A percentile compares a stretch with the other conserved stretches of the same genome.
phyloP scores from a whole-genome alignment of 129 eudicot species.

The Tagetes erecta region DNA sequence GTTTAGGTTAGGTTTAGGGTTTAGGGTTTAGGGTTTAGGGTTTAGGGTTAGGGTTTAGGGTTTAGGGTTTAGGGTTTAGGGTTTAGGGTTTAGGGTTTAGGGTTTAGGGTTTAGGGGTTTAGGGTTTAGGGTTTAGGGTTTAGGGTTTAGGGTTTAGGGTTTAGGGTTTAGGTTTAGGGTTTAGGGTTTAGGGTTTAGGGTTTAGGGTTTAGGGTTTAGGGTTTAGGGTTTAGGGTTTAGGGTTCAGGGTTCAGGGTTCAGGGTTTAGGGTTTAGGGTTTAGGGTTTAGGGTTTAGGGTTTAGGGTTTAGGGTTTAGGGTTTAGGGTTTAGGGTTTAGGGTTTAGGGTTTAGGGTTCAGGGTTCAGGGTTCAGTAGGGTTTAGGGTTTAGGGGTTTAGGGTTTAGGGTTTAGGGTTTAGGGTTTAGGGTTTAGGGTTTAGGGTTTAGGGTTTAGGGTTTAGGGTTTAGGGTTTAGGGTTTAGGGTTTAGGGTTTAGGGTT shows the following conservation, averaged over 20 bases:
- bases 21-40: slow-evolving; percentile 8
- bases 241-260: not conserved
- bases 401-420: slow-evolving; percentile 10
- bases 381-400: slow-evolving; percentile 4
- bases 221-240: not conserved
- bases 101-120: too few species aligned
- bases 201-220: not conserved
- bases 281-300: too few species aligned
- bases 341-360: slow-evolving; percentile 3
- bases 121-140: too few species aligned
- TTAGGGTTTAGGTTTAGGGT: slow-evolving; percentile 16
- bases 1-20: slow-evolving; percentile 8
- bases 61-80: slow-evolving; percentile 15
- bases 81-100: slow-evolving; percentile 16
- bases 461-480: slow-evolving; percentile 22
- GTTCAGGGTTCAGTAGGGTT: slow-evolving; percentile 6
- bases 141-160: slow-evolving; percentile 24
- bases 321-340: slow-evolving; percentile 10
- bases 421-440: not conserved
- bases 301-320: slow-evolving; percentile 13
- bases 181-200: slow-evolving; percentile 1
- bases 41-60: slow-evolving; percentile 13
- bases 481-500: not conserved
- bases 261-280: not conserved
- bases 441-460: slow-evolving; percentile 15